Conservation (phyloP, 768 basidiomycete genomes). For the Lactifluus rugatus region DNA sequence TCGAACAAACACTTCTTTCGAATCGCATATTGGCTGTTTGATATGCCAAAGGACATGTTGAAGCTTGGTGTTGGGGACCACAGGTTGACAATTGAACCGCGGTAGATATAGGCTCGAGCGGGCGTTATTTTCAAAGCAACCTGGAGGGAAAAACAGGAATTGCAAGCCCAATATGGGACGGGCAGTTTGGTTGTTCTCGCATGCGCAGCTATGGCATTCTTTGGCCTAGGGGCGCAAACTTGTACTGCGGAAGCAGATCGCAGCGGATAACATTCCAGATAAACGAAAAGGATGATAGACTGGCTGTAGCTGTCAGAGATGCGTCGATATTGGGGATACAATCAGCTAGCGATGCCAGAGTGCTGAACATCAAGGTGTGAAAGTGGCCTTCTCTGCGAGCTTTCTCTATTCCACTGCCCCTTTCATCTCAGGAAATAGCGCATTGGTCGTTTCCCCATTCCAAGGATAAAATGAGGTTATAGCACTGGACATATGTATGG, state of each 20-base stretch:
- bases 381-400: not conserved
- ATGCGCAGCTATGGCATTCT: not conserved
- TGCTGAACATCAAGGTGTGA: not conserved
- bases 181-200: not conserved
- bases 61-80: not conserved
- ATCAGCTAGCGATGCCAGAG: not conserved
- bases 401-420: not conserved
- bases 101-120: not conserved
- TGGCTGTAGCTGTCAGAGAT: not conserved
- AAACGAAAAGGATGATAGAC: not conserved
- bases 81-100: not conserved
- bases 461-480: not conserved
- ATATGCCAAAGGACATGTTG: conserved; percentile 38
- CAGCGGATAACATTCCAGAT: not conserved
- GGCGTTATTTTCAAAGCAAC: not conserved
- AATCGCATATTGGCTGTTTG: conserved; percentile 34
- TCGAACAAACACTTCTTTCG: conserved; percentile 42
- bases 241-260: too few relatives aligned
- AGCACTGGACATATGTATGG: not conserved
- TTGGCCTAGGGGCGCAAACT: not conserved
- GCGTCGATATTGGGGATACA: not conserved
- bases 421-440: not conserved
- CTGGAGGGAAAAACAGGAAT: not conserved
- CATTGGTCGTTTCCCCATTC: too few relatives aligned
- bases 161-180: not conserved